Percentiles rank a stretch among this genome's conserved stretches.
Evolutionary conservation across 352 stramenopile genomes (phyloP).

Genomic region (Phytophthora cajani): DNA sequence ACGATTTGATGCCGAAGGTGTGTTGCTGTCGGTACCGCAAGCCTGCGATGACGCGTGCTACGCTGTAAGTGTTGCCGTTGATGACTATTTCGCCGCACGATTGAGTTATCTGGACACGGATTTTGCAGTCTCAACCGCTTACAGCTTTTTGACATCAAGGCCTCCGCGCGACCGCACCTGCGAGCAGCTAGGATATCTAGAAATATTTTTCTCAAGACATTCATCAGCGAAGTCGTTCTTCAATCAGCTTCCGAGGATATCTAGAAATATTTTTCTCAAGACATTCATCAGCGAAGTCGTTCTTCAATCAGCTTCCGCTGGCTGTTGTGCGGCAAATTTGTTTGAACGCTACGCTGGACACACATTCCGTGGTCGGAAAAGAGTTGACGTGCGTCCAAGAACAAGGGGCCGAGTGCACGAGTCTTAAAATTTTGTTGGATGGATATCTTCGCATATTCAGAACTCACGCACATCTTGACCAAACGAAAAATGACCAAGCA

Average conservation of each 20-base stretch:
- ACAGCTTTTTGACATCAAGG: conserved; percentile 33
- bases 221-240: conserved; percentile 51
- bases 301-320: conserved; percentile 49
- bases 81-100: conserved; percentile 34
- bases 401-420: conserved; percentile 36
- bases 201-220: conserved; percentile 35
- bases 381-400: conserved; percentile 45
- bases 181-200: conserved; percentile 46
- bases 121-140: conserved; percentile 32
- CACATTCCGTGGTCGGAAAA: conserved; percentile 30
- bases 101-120: conserved; percentile 34
- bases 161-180: conserved; percentile 53
- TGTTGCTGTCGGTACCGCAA: conserved; percentile 42
- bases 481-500: neutral
- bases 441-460: conserved; percentile 57
- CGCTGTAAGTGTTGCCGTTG: conserved; percentile 35
- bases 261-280: conserved; percentile 38
- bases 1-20: conserved; percentile 26
- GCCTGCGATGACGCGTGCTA: conserved; percentile 11
- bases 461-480: conserved; percentile 1
- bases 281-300: conserved; percentile 37
- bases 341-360: conserved; percentile 42
- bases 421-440: conserved; percentile 50
- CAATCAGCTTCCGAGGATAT: conserved; percentile 43
- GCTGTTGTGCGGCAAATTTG: conserved; percentile 40